Base-by-base conservation (phyloP, 148 eudicot species). In the Pharnaceum exiguum region DNA sequence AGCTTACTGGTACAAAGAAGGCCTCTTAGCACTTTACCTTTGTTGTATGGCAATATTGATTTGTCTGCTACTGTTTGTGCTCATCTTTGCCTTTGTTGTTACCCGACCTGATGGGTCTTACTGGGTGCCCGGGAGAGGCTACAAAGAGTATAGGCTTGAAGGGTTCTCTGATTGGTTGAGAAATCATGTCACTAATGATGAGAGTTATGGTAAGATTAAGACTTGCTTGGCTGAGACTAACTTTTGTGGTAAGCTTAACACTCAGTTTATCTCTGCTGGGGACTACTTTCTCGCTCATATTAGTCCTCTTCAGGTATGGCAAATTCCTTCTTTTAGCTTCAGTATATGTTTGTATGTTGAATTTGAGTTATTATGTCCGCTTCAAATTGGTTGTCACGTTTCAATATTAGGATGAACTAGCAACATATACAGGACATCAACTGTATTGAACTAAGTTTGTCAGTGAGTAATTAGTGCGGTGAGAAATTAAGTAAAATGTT, bases 151-250 rank as follows among this genome's bases (percentile, higher is more conserved):
- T 66, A 67, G 79, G 10, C 79, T 93, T 2, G 51, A 23, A 2
- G 96, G 99, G 22, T 93, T 72, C 47, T 93, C 99, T 3, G 3
- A 31, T 0, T 93, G 95, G 99, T 36, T 93, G 55, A 73, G 85
- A 60, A 70, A 78, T 27, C 95, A 86, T 63, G 66, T 93, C 2
- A 66, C 77, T 0, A 51, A 69, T 32, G 62, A 60, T 42, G 95
- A 65, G 23, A 68, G 72, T 59, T 93, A 96, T 96, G 76, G 69
- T 15, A 79, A 74, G 25, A 89, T 93, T 23, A 79, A 87, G 71
- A 69, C 55, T 13, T 93, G 99, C 62, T 77, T 93, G 80, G 74
- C 69, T 38, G 77, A 79, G 11, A 57, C 79, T 3, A 50, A 50
- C 11, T 58, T 75, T 19, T 93, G 99, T 65, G 75, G 75, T 12